Base-by-base conservation (phyloP, 2,329 filamentous ascomycete species). In the Orbilia blumenaviensis region DNA sequence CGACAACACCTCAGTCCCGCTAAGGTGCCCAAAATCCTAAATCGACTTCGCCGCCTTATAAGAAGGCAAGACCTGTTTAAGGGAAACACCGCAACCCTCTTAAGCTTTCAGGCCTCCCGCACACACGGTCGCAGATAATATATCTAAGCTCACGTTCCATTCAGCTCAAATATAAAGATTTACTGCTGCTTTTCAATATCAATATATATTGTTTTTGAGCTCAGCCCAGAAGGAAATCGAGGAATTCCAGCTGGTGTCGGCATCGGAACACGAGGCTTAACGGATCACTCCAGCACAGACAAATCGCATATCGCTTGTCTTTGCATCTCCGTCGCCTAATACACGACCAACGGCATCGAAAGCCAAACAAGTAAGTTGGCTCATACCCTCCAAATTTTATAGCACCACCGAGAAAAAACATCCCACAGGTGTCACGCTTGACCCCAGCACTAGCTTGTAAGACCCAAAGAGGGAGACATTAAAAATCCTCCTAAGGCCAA, bases 31-130 rank as follows among this genome's bases (percentile, higher is more conserved):
- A 38, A 38, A 52, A 75, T 75, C 71, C 71, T 75, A 75, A 75
- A 72, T 63, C 56, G 36, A 48, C 42, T 32, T 50, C 58, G 36
- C 56, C 32, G 66, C 66, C 58, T 41, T 71, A 71, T 71, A 63
- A 46, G 36, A 67, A n/a, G n/a, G n/a, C 16, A 63, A 46, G 42
- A 46, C 23, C 54, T 54, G 8, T 36, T 64, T 34, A 41, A 46
- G 56, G 54, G 63, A 56, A 62, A 62, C 62, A n/a, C 41, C 41
- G 41, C 41, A 42, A 42, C 41, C 7, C 21, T 21, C n/a, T n/a
- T n/a, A n/a, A 34, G 52, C 34, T 60, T 44, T 60, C 58, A 72
- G 60, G 67, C 60, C 54, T 58, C 46, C 67, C 36, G n/a, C n/a
- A n/a, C n/a, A n/a, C n/a, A n/a, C n/a, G n/a, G n/a, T n/a, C n/a